Evolutionary conservation across 2,329 filamentous ascomycete species (phyloP).

Genomic region (Fusarium sp.): DNA sequence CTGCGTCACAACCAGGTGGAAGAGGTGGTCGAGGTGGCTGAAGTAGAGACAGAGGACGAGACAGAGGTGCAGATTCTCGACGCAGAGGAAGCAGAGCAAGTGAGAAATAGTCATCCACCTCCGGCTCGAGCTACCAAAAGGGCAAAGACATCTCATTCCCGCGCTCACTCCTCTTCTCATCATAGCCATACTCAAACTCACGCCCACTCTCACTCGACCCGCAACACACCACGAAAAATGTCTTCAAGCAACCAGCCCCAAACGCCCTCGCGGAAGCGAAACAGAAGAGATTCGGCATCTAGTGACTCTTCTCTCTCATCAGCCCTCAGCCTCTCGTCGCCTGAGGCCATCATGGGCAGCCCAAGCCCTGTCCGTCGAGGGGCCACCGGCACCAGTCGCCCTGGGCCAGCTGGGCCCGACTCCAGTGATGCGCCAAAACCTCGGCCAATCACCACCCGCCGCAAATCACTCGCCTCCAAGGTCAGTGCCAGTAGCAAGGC

Average conservation of each 20-base stretch:
- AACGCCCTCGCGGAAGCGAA: slow-evolving; percentile 54
- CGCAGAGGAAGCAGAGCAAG: slow-evolving; percentile 23
- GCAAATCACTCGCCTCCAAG: slow-evolving; percentile 56
- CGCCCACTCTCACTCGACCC: slow-evolving; percentile 37
- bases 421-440: slow-evolving; percentile 55
- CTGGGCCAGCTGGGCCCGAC: slow-evolving; percentile 40
- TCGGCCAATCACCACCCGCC: slow-evolving; percentile 56
- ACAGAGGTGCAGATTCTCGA: slow-evolving; percentile 17
- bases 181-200: slow-evolving; percentile 21
- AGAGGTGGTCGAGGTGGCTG: slow-evolving; percentile 30
- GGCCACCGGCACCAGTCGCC: slow-evolving; percentile 42
- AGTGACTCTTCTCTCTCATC: slow-evolving; percentile 60
- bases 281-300: slow-evolving; percentile 54
- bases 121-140: slow-evolving; percentile 52
- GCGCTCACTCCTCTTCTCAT: slow-evolving; percentile 36
- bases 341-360: slow-evolving; percentile 50
- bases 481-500: slow-evolving; percentile 46
- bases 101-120: slow-evolving; percentile 18
- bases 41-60: slow-evolving; percentile 12
- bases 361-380: slow-evolving; percentile 48
- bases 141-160: slow-evolving; percentile 51
- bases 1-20: slow-evolving; percentile 52
- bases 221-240: slow-evolving; percentile 47
- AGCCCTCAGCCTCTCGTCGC: slow-evolving; percentile 56
- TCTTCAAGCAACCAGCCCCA: slow-evolving; percentile 44